Base-by-base conservation (phyloP, 2,329 filamentous ascomycete genomes). In the Trichoderma cornu-damae region DNA sequence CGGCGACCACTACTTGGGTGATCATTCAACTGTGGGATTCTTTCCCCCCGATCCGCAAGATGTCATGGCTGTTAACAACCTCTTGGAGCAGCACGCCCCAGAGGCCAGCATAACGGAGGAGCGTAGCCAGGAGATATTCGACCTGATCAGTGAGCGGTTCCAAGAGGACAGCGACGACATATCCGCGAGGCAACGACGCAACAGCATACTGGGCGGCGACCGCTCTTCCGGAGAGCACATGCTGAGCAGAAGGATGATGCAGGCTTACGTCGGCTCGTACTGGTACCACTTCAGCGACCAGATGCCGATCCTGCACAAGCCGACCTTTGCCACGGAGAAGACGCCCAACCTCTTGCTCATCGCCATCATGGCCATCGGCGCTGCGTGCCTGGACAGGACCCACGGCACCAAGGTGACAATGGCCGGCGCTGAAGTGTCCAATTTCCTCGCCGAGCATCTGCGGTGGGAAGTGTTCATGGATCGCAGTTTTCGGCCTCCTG, bases 381-480 rank as follows among this genome's bases (percentile, higher is more conserved):
- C 92, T 4, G 89, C 90, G 2, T 96, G 90, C 61, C 75, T 97
- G 37, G 92, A 96, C 67, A 90, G 90, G 68, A 85, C 84, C 0
- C 87, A 96, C 68, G 87, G 89, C 0, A 80, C 83, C 26, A 83
- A 87, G 56, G 77, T 89, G 2, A 91, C 88, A 5, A 83, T 88
- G 65, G 83, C 85, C 14, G 90, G 89, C n/a, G 86, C 89, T 1
- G 85, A 92, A 62, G 76, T 97, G 20, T 90, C 92, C 22, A 93
- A 92, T 69, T 96, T 97, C 66, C 74, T 96, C 32, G 91, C 90
- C 1, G 94, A 89, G 85, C 90, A 96, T 72, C 75, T 96, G n/a
- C 83, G 94, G 56, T 96, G 92, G 90, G 89, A 96, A 70, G 88
- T 96, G 35, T 96, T 97, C 69, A 94, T 92, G 80, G 88, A 96